Percentiles rank a stretch among this genome's conserved stretches.
Evolutionary conservation across 352 stramenopile species (phyloP).

Genomic region (Phytopythium montanum): DNA sequence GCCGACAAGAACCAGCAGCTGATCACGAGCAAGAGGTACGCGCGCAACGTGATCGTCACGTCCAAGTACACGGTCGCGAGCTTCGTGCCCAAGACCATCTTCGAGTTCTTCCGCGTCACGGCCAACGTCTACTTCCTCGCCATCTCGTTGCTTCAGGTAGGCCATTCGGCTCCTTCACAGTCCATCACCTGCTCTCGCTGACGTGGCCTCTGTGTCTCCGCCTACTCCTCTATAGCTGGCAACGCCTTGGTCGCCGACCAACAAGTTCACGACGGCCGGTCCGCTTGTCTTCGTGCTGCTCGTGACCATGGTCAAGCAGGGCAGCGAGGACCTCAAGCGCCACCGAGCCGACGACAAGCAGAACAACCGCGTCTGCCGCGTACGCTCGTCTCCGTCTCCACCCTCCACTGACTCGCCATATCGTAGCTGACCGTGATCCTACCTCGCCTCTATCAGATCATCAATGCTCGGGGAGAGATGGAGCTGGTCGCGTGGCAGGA

Average conservation of each 20-base stretch:
- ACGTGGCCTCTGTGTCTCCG: too few species aligned
- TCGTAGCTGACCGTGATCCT: neutral
- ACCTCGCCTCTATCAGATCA: conserved; percentile 24
- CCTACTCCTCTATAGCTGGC: conserved; percentile 26
- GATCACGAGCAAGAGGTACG: conserved; percentile 40
- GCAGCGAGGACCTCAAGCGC: conserved; percentile 61
- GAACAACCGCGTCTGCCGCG: conserved; percentile 48
- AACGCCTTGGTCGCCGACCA: conserved; percentile 64
- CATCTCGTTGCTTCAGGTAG: conserved; percentile 86
- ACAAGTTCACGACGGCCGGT: conserved; percentile 66
- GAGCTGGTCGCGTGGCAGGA: conserved; percentile 62
- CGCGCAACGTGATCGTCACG: conserved; percentile 81
- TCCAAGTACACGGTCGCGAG: conserved; percentile 90
- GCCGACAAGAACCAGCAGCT: conserved; percentile 49
- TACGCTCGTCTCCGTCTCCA: conserved; percentile 12
- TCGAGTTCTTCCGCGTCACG: conserved; percentile 93
- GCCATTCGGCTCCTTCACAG: neutral
- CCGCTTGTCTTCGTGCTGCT: conserved; percentile 71
- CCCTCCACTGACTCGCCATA: too few species aligned
- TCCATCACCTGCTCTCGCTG: neutral
- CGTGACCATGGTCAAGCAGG: conserved; percentile 78
- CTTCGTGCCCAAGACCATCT: conserved; percentile 93
- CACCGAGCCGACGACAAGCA: conserved; percentile 64
- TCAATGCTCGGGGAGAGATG: conserved; percentile 35
- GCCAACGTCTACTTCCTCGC: conserved; percentile 96